Evolutionary conservation across 495 filamentous ascomycete species (phyloP), one percentile per base, ranked within the genome.

Genomic region (Neurospora hispaniola): DNA sequence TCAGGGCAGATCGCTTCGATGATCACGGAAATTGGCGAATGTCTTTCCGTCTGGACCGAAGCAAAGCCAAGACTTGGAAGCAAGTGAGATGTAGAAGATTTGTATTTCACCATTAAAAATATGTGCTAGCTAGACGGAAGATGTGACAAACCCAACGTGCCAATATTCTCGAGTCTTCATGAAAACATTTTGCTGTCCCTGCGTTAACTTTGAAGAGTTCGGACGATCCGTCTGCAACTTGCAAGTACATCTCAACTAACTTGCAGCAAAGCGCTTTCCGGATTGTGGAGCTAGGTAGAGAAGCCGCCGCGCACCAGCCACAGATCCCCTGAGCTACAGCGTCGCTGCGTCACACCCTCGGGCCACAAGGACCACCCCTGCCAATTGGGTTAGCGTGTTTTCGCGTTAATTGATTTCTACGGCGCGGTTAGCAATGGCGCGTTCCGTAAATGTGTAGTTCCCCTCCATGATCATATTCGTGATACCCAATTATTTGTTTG

Each of bases 381-480:
- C 14, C 54, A 31, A 69, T 35, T 48, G 46, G 38, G 23, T 12
- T 75, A 72, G 71, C 70, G 71, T 70, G 71, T 77, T 75, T 72
- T 74, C 76, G 76, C 75, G 76, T 80, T 70, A 76, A 79, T 75
- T 78, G 77, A 54, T 69, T 73, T 48, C 68, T 14, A 12, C 27
- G 73, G 75, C 73, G 75, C 73, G 54, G 54, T 62, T 35, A 48
- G 18, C 54, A 62, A 62, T 18, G 54, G 4, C 54, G 54, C 54
- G 54, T 62, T 11, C 11, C 8, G 4, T 12, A 35, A 62, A 62
- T 35, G 12, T 62, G 2, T 38, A 6, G 35, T 31, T 16, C 23
- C 54, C 54, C 54, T 59, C 54, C 54, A 62, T 31, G 27, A 35
- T 62, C 27, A 35, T 35, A 27, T 16, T 31, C 23, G 23, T 62